phyloP scores from a whole-genome alignment of 805 yeast genomes.

The Candida insectorum region DNA sequence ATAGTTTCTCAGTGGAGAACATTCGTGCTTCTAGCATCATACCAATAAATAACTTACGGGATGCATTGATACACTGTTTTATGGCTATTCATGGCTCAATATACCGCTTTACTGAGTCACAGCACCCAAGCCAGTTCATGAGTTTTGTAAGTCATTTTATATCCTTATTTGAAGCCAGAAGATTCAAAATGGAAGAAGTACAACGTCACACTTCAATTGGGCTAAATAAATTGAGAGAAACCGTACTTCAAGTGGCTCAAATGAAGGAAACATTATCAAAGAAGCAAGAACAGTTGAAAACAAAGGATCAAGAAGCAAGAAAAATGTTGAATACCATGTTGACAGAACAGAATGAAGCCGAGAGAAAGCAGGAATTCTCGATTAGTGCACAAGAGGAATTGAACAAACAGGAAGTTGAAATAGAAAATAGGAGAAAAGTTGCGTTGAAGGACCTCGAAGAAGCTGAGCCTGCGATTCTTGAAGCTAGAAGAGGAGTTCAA shows the following conservation, averaged over 20 bases:
- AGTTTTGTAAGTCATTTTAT: slow-evolving; percentile 27
- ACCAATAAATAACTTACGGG: slow-evolving; percentile 36
- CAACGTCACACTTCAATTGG: slow-evolving; percentile 76
- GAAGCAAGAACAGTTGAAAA: slow-evolving; percentile 47
- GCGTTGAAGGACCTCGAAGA: slow-evolving; percentile 65
- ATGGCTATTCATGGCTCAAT: slow-evolving; percentile 41
- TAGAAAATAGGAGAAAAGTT: slow-evolving; percentile 47
- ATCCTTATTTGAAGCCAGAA: slow-evolving; percentile 39
- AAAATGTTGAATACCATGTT: slow-evolving; percentile 72
- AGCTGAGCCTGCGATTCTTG: slow-evolving; percentile 82
- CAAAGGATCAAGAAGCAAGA: slow-evolving; percentile 68
- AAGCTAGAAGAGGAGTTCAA: slow-evolving; percentile 87
- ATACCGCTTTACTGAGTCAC: too few relatives aligned
- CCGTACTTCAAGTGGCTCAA: slow-evolving; percentile 67
- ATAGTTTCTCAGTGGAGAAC: slow-evolving; percentile 24
- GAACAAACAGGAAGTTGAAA: slow-evolving; percentile 60
- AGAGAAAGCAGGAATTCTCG: slow-evolving; percentile 83
- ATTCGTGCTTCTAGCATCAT: slow-evolving; percentile 3
- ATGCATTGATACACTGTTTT: slow-evolving; percentile 45
- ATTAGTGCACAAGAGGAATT: slow-evolving; percentile 69
- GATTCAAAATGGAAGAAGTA: slow-evolving; percentile 51
- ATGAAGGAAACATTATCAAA: slow-evolving; percentile 51
- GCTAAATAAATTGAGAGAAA: slow-evolving; percentile 68
- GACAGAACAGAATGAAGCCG: slow-evolving; percentile 86
- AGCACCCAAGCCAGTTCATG: slow-evolving; percentile 10